Conservation (phyloP, 73 alveolate species). For the Paramecium caudatum region DNA sequence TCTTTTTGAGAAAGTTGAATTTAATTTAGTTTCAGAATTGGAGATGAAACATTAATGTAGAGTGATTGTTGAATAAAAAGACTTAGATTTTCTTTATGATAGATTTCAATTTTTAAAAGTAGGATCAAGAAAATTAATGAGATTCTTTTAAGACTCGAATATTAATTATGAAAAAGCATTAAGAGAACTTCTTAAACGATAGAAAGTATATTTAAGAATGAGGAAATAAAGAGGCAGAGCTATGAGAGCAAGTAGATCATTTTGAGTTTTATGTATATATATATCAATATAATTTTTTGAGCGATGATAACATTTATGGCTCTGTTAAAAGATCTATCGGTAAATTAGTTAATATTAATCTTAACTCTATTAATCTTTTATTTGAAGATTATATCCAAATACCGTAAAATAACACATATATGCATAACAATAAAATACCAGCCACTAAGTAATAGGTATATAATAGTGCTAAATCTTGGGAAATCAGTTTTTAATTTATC, state of each 20-base stretch:
- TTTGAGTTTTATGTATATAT: background rate
- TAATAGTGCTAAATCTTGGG: background rate
- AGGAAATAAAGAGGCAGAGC: slow-evolving; percentile 22
- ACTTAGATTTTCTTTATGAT: background rate
- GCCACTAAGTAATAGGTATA: slow-evolving; percentile 2
- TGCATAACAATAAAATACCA: background rate
- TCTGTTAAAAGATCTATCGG: slow-evolving; percentile 39
- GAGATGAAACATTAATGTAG: slow-evolving; percentile 17
- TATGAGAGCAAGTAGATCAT: background rate
- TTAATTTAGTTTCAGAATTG: slow-evolving; percentile 35
- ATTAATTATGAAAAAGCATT: background rate
- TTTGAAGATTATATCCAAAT: slow-evolving; percentile 19
- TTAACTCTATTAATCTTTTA: slow-evolving; percentile 30
- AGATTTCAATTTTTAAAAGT: slow-evolving; percentile 29
- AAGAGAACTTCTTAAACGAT: background rate
- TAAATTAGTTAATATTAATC: slow-evolving; percentile 39
- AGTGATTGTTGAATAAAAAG: slow-evolving; percentile 24
- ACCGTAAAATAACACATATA: background rate
- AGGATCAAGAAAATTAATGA: slow-evolving; percentile 53
- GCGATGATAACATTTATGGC: slow-evolving; percentile 13
- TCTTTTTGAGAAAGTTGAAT: slow-evolving; percentile 50
- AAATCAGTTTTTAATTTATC: background rate
- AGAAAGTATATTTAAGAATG: slow-evolving; percentile 52
- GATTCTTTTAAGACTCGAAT: slow-evolving; percentile 26
- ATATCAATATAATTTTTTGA: slow-evolving; percentile 36